Percentiles rank a stretch among this genome's conserved stretches.
phyloP scores from a whole-genome alignment of 148 eudicot genomes.

The Drosera capensis region DNA sequence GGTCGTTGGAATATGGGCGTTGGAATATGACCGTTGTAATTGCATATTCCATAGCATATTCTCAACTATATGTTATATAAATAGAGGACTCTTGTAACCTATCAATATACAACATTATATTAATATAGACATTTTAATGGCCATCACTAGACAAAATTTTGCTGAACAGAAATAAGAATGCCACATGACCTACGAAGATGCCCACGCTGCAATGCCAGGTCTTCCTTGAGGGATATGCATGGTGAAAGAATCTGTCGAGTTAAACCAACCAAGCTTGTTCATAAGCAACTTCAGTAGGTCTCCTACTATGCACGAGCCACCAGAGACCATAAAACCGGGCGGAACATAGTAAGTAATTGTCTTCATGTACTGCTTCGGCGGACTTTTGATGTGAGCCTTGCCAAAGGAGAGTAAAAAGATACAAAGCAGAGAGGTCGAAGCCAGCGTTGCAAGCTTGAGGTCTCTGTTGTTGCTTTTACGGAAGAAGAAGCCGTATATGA shows the following conservation, averaged over 20 bases:
- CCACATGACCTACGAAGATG: no score
- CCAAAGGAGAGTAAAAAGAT: slow-evolving; percentile 42
- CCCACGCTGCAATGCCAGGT: no score
- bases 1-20: no score
- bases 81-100: no score
- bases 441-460: slow-evolving; percentile 40
- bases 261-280: slow-evolving; percentile 44
- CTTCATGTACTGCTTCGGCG: slow-evolving; percentile 41
- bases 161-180: no score
- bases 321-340: slow-evolving; percentile 48
- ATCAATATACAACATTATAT: no score
- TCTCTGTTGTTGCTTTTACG: slow-evolving; percentile 34
- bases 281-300: slow-evolving; percentile 30
- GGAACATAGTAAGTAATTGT: slow-evolving; percentile 31
- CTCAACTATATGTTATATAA: no score
- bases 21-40: no score
- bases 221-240: slow-evolving; percentile 6
- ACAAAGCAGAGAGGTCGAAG: slow-evolving; percentile 39
- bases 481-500: slow-evolving; percentile 40
- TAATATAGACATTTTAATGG: no score
- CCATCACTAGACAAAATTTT: no score
- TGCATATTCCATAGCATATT: no score
- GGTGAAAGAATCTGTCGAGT: slow-evolving; percentile 11
- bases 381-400: slow-evolving; percentile 46
- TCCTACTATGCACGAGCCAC: slow-evolving; percentile 54